phyloP scores from a whole-genome alignment of 2,329 filamentous ascomycete species.

The Aspergillus sp. region DNA sequence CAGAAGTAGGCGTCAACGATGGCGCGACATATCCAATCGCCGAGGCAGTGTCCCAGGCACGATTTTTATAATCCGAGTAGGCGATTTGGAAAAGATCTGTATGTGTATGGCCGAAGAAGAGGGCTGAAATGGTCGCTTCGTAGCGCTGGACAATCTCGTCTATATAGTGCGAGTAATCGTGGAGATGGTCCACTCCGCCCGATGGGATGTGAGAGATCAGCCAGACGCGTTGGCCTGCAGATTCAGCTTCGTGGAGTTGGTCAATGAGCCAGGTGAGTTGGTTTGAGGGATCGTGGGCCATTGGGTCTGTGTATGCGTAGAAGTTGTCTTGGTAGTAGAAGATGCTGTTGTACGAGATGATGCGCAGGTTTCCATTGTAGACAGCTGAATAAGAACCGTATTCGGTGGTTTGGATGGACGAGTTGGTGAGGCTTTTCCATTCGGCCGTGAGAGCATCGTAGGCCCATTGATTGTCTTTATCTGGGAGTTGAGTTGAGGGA shows the following conservation, averaged over 20 bases:
- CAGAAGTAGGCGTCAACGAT: constrained; percentile 52
- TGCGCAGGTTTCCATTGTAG: constrained; percentile 45
- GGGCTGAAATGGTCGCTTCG: constrained; percentile 48
- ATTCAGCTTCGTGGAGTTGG: constrained; percentile 52
- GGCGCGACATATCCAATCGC: constrained; percentile 53
- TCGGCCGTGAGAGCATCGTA: constrained; percentile 46
- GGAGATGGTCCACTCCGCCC: constrained; percentile 49
- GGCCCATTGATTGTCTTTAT: constrained; percentile 43
- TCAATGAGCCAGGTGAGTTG: constrained; percentile 52
- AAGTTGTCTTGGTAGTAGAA: constrained; percentile 58
- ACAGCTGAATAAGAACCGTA: constrained; percentile 50
- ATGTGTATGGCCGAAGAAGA: constrained; percentile 58
- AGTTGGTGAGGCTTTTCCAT: constrained; percentile 48
- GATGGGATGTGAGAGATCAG: constrained; percentile 56
- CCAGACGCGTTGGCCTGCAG: constrained; percentile 49
- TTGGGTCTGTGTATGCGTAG: constrained; percentile 49
- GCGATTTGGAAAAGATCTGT: constrained; percentile 53
- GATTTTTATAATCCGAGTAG: constrained; percentile 46
- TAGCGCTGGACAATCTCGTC: constrained; percentile 53
- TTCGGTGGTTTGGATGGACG: constrained; percentile 30
- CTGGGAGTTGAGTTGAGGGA: constrained; percentile 33
- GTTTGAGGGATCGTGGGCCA: constrained; percentile 48
- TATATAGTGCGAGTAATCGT: constrained; percentile 49
- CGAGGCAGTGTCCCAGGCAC: constrained; percentile 40
- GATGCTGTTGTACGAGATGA: constrained; percentile 59